Percentiles rank a stretch among this genome's conserved stretches.
These are phyloP conservation scores for Lepidium didymum DNA, from an alignment of 345 rosid genomes.

Conservation along the genomic window DNA sequence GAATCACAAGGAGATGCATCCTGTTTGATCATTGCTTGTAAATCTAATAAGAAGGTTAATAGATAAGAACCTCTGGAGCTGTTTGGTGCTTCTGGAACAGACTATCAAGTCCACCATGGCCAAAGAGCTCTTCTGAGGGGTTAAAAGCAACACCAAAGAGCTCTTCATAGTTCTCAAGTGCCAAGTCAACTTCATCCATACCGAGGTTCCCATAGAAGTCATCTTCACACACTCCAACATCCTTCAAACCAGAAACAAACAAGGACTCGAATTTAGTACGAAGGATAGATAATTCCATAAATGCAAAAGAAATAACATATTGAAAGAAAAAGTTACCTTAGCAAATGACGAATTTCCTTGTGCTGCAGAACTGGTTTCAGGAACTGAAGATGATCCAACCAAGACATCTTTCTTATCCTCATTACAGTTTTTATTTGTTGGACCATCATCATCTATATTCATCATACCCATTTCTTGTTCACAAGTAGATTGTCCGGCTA, in stretches of 20 bases:
- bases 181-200: slow-evolving; percentile 90
- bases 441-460: slow-evolving; percentile 62
- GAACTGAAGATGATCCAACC: slow-evolving; percentile 12
- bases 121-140: slow-evolving; percentile 69
- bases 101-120: slow-evolving; percentile 80
- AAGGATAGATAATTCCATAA: neutral
- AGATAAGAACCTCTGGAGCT: slow-evolving; percentile 24
- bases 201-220: slow-evolving; percentile 57
- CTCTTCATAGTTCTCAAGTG: slow-evolving; percentile 88
- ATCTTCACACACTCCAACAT: slow-evolving; percentile 36
- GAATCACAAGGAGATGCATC: neutral
- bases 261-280: neutral
- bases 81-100: slow-evolving; percentile 57
- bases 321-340: slow-evolving; percentile 37
- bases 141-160: slow-evolving; percentile 81
- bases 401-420: slow-evolving; percentile 32
- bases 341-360: slow-evolving; percentile 34
- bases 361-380: slow-evolving; percentile 34
- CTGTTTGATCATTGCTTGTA: neutral
- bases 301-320: neutral
- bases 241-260: slow-evolving; percentile 13
- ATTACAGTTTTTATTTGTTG: slow-evolving; percentile 29
- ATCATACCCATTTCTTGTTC: slow-evolving; percentile 80
- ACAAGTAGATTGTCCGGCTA: slow-evolving; percentile 46
- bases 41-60: neutral